These are phyloP conservation scores for Chalaropsis ovoidea DNA, from an alignment of 2,329 filamentous ascomycete species.

Conservation along the genomic window DNA sequence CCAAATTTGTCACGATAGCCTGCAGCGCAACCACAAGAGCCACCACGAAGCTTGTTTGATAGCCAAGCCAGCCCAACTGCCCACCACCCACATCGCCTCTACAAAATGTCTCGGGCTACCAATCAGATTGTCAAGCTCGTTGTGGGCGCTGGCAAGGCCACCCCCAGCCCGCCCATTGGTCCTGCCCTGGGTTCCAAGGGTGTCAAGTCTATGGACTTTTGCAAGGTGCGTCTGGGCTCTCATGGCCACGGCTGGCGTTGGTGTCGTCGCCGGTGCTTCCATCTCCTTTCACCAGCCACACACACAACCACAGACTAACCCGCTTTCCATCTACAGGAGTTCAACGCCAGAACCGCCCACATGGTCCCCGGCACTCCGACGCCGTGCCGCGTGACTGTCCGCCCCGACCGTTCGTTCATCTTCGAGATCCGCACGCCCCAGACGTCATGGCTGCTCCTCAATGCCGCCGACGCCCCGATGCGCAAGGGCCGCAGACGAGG, in stretches of 20 bases:
- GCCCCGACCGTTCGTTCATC: slow-evolving; percentile 81
- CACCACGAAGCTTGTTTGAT: background rate
- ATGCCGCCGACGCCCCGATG: slow-evolving; percentile 63
- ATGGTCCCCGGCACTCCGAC: slow-evolving; percentile 74
- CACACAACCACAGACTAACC: background rate
- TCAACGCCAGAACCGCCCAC: slow-evolving; percentile 87
- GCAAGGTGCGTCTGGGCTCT: slow-evolving; percentile 56
- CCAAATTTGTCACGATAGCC: slow-evolving; percentile 23
- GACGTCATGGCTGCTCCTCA: slow-evolving; percentile 81
- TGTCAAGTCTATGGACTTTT: slow-evolving; percentile 99
- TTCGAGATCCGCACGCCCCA: slow-evolving; percentile 91
- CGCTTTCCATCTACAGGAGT: slow-evolving; percentile 56
- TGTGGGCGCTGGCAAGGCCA: slow-evolving; percentile 89
- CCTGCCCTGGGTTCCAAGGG: slow-evolving; percentile 93
- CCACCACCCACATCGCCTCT: background rate
- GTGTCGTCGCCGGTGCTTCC: background rate
- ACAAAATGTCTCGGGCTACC: slow-evolving; percentile 45
- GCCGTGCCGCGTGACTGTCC: slow-evolving; percentile 81
- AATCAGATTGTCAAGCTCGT: slow-evolving; percentile 93
- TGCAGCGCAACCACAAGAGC: background rate
- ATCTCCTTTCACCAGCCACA: background rate
- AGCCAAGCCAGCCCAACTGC: background rate
- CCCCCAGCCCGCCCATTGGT: slow-evolving; percentile 88
- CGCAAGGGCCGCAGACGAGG: slow-evolving; percentile 73
- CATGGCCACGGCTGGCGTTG: background rate